Evolutionary conservation across 2,329 filamentous ascomycete species (phyloP), one percentile per base, ranked within the genome.

Genomic region (Pseudopithomyces maydicus): DNA sequence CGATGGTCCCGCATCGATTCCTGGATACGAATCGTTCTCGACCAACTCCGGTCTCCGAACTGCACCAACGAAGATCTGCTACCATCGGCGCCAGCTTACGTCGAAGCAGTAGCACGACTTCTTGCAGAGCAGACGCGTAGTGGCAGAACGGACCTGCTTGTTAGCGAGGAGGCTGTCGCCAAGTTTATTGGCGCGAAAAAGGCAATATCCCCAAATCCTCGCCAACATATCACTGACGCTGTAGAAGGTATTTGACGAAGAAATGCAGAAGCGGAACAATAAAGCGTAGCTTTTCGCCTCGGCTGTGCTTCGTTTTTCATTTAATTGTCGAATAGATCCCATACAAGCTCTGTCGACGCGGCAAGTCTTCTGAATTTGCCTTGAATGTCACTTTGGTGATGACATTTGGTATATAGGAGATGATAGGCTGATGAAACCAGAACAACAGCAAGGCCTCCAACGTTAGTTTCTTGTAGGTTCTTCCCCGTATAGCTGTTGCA

Each of bases 181-280:
- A 55, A 49, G 38, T 63, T 63, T 41, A 58, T 57, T 36, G 10
- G 46, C 45, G 32, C 61, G 3, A 63, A 61, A 48, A 55, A 55
- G 60, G 58, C 41, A 55, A 55, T 48, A 12, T 33, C 23, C 23
- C n/a, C 43, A 11, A 15, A 41, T 29, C 29, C n/a, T 32, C 22
- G 20, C n/a, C 36, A 11, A 15, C 36, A 11, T n/a, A 23, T 32
- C 46, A 20, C 36, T 38, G 22, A 41, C 19, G 14, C 32, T 38
- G 22, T 23, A 39, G 22, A 22, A 49, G 43, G 17, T 49, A 23
- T 41, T 38, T 22, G 33, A 49, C 26, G 6, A 46, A 14, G 43
- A 32, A 20, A 46, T 46, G 22, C 29, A 15, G 43, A 29, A 46
- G 26, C 26, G 26, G 26, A 29, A 8, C 26, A 29, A 29, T 29